Base-by-base conservation (phyloP, 169 alveolate genomes). In the Eimeria sp. region DNA sequence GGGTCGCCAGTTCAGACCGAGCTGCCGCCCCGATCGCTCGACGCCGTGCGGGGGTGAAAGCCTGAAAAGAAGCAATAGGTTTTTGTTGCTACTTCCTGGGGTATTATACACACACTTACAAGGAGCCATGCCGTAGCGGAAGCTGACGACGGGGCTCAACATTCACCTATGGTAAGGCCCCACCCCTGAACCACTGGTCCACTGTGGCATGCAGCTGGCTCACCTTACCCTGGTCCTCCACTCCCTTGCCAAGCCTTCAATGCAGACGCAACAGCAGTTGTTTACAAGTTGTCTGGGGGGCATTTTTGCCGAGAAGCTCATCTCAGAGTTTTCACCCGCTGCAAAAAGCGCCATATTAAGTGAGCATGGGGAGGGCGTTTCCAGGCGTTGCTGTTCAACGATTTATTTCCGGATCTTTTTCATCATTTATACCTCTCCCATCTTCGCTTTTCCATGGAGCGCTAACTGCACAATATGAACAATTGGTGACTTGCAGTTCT, bases 141-240 rank as follows among this genome's bases (percentile, higher is more conserved):
- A 77, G 62, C 87, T 27, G 37, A 23, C 1, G 87, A 18, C 40
- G 11, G 40, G 46, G n/a, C 64, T 0, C 87, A 77, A 20, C 46
- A 46, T 8, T 77, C 60, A 6, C 18, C 54, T 27, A 27, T 52
- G 58, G 25, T n/a, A 46, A n/a, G 87, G 66, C 87, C 87, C 87
- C 87, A 46, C 87, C 64, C 52, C 58, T 25, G 87, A 77, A 77
- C 87, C 87, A 77, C 87, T 77, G 87, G 87, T 77, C 87, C 66
- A 77, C 20, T 46, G 87, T 43, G 66, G 87, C 87, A 46, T 52
- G 40, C 87, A 25, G 85, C 37, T 46, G 27, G 23, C 20, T n/a
- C 87, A 14, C 23, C n/a, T 13, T 30, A 23, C 80, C 30, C 13
- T 8, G 6, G 10, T 33, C n/a, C 27, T 71, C 37, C n/a, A 33